phyloP scores from a whole-genome alignment of 768 basidiomycete species.

The Suillus clintonianus region DNA sequence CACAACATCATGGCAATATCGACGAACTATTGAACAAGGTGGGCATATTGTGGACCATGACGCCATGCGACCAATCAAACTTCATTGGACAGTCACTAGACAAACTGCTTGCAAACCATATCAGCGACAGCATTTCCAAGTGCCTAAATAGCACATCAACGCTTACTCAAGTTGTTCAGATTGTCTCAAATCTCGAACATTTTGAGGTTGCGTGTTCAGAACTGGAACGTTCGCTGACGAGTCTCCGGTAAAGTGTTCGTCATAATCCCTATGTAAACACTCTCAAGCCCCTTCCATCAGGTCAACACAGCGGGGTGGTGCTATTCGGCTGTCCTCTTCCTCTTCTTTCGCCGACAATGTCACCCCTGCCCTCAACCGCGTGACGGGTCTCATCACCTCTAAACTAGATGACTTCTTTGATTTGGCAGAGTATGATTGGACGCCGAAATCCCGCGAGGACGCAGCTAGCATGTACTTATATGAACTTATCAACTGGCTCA shows the following conservation, averaged over 20 bases:
- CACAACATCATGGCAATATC: slow-evolving; percentile 87
- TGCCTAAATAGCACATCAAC: slow-evolving; percentile 76
- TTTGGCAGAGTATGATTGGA: slow-evolving; percentile 94
- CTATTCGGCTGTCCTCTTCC: slow-evolving; percentile 66
- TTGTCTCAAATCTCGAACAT: slow-evolving; percentile 90
- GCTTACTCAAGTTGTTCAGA: slow-evolving; percentile 89
- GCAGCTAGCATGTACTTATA: slow-evolving; percentile 93
- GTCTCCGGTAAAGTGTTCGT: slow-evolving; percentile 60
- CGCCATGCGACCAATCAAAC: background rate
- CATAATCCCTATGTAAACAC: background rate
- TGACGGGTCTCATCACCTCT: slow-evolving; percentile 80
- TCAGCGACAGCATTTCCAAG: slow-evolving; percentile 74
- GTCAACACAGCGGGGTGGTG: slow-evolving; percentile 81
- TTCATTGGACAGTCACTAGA: slow-evolving; percentile 71
- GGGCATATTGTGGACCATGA: slow-evolving; percentile 3
- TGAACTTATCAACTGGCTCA: slow-evolving; percentile 95
- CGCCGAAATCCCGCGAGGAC: slow-evolving; percentile 65
- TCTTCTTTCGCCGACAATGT: slow-evolving; percentile 71
- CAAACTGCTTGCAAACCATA: slow-evolving; percentile 70
- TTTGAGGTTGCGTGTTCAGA: slow-evolving; percentile 85
- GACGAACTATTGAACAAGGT: slow-evolving; percentile 92
- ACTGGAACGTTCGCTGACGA: slow-evolving; percentile 81
- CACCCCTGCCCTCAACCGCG: slow-evolving; percentile 67
- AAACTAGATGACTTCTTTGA: slow-evolving; percentile 97
- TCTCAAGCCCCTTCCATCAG: slow-evolving; percentile 38